Evolutionary conservation across 257 asterid genomes (phyloP).

Genomic region (Echium plantagineum): DNA sequence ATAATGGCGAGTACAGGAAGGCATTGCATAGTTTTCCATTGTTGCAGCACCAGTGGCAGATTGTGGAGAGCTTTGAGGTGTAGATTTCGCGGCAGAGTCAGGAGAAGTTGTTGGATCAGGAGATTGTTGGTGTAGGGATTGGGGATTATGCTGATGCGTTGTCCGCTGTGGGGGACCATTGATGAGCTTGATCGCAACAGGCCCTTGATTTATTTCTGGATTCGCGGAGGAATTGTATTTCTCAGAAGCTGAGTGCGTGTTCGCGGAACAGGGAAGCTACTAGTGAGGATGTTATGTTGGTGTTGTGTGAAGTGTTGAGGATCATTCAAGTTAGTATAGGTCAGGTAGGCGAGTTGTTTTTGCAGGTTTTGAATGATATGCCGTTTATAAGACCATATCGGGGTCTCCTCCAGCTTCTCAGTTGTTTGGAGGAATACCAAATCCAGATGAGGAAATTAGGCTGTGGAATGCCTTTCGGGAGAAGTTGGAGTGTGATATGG

Average conservation of each 20-base stretch:
- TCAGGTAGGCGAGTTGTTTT: constrained; percentile 89
- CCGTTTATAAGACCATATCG: constrained; percentile 73
- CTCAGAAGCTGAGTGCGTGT: constrained; percentile 64
- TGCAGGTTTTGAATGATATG: constrained; percentile 84
- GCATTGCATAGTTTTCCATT: constrained; percentile 71
- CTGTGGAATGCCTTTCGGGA: constrained; percentile 84
- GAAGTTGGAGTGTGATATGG: constrained; percentile 66
- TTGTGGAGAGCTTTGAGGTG: constrained; percentile 82
- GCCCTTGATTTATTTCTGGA: constrained; percentile 64
- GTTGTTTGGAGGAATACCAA: constrained; percentile 94
- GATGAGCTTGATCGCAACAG: constrained; percentile 79
- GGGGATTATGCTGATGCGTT: constrained; percentile 85
- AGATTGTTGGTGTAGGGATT: constrained; percentile 39
- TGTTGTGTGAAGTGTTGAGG: constrained; percentile 71
- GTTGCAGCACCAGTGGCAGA: constrained; percentile 97
- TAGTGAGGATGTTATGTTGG: constrained; percentile 69
- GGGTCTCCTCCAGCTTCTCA: constrained; percentile 96
- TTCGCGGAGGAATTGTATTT: constrained; percentile 66
- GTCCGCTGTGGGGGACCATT: constrained; percentile 73
- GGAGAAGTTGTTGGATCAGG: constrained; percentile 76
- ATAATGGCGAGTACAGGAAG: constrained; percentile 34
- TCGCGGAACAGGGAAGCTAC: constrained; percentile 42
- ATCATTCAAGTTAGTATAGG: constrained; percentile 82
- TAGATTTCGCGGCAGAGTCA: constrained; percentile 90
- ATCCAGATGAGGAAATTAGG: constrained; percentile 87